Evolutionary conservation across 2,329 filamentous ascomycete species (phyloP).

Genomic region (Fusarium poae): DNA sequence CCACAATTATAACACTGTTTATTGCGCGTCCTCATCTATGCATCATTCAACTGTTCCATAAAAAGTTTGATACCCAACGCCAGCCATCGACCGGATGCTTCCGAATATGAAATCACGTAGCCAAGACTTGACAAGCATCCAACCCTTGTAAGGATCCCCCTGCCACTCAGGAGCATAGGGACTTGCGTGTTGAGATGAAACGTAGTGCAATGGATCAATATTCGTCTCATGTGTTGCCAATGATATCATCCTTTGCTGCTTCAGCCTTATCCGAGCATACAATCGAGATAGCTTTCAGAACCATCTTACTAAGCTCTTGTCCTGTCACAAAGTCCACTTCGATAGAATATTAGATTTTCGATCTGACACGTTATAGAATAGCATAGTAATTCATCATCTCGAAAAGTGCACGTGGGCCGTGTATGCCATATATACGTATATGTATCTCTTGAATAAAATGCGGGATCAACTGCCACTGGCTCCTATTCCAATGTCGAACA

Average conservation of each 20-base stretch:
- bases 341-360: not conserved
- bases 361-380: not conserved
- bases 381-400: not conserved
- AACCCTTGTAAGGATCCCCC: constrained; percentile 27
- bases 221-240: constrained; percentile 31
- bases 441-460: not conserved
- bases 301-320: not conserved
- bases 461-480: not conserved
- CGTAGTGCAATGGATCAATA: constrained; percentile 26
- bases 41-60: not conserved
- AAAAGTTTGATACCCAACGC: constrained; percentile 11
- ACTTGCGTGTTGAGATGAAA: constrained; percentile 25
- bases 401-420: not conserved
- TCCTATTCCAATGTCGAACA: constrained; percentile 19
- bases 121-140: constrained; percentile 22
- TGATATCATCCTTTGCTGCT: constrained; percentile 24
- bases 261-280: constrained; percentile 21
- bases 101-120: constrained; percentile 21
- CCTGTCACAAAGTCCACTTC: not conserved
- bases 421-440: not conserved
- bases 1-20: not conserved
- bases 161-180: constrained; percentile 13
- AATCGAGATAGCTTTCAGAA: not conserved
- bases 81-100: constrained; percentile 24
- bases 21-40: constrained; percentile 3